Percentiles rank a stretch among this genome's conserved stretches.
phyloP scores from a whole-genome alignment of 2,329 filamentous ascomycete genomes.

The Periglandula ipomoeae region DNA sequence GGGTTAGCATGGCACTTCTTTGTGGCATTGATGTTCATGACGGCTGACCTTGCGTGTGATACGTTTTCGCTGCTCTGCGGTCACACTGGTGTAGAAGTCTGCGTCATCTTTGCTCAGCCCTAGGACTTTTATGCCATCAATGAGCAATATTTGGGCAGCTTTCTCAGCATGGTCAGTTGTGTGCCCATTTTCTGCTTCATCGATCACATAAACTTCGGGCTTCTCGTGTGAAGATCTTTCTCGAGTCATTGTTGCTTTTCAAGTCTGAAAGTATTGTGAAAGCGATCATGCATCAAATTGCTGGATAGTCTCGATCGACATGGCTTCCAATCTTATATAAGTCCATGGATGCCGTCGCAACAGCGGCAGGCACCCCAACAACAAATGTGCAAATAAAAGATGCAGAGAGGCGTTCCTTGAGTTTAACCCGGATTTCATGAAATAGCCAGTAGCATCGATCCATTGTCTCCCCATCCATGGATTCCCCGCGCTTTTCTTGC shows the following conservation, averaged over 20 bases:
- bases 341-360: too few relatives aligned
- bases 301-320: too few relatives aligned
- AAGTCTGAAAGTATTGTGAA: background rate
- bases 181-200: background rate
- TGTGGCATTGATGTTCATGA: background rate
- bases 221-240: background rate
- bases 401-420: too few relatives aligned
- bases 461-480: too few relatives aligned
- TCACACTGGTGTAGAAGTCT: conserved; percentile 18
- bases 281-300: background rate
- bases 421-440: too few relatives aligned
- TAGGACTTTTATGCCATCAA: conserved; percentile 21
- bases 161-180: background rate
- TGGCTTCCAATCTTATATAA: too few relatives aligned
- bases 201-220: background rate
- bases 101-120: conserved; percentile 19
- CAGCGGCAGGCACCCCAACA: too few relatives aligned
- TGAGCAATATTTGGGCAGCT: conserved; percentile 10
- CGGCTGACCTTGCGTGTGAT: conserved; percentile 5
- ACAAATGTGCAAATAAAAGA: too few relatives aligned
- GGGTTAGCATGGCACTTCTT: background rate
- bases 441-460: too few relatives aligned
- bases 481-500: too few relatives aligned
- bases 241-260: background rate
- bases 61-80: conserved; percentile 15